Evolutionary conservation across 305 asterid species (phyloP).

Genomic region (Andrographis paniculata): DNA sequence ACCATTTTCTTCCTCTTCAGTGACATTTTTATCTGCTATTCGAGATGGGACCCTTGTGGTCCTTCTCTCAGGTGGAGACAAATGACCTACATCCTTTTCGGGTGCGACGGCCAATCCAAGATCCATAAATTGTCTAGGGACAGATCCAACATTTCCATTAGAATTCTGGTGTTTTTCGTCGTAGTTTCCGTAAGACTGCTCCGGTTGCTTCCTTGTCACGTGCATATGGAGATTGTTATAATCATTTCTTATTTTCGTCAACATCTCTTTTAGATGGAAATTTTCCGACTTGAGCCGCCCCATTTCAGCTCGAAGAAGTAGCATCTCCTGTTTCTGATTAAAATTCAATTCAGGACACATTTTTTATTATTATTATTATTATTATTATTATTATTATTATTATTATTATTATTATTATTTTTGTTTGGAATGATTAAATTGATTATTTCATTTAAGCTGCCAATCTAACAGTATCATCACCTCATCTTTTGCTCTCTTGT

Average conservation of each 20-base stretch:
- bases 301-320: conserved; percentile 57
- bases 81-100: conserved; percentile 32
- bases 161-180: conserved; percentile 16
- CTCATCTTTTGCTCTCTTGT: conserved; percentile 48
- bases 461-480: too few species aligned
- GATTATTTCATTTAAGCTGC: too few species aligned
- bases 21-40: conserved; percentile 12
- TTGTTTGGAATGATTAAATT: too few species aligned
- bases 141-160: conserved; percentile 19
- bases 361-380: conserved; percentile 32
- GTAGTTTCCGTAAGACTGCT: not conserved
- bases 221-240: conserved; percentile 49
- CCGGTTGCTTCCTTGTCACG: conserved; percentile 24
- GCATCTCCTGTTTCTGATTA: conserved; percentile 11
- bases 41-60: conserved; percentile 24
- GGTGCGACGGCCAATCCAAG: conserved; percentile 45
- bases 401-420: too few species aligned
- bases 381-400: too few species aligned
- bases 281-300: conserved; percentile 58
- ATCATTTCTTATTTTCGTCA: conserved; percentile 35
- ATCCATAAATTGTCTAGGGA: conserved; percentile 75
- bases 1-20: conserved; percentile 21
- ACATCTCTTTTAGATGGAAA: conserved; percentile 27
- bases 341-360: not conserved
- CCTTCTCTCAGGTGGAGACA: conserved; percentile 44